Conservation (phyloP, 768 basidiomycete genomes). For the Kwoniella mangroviensis region DNA sequence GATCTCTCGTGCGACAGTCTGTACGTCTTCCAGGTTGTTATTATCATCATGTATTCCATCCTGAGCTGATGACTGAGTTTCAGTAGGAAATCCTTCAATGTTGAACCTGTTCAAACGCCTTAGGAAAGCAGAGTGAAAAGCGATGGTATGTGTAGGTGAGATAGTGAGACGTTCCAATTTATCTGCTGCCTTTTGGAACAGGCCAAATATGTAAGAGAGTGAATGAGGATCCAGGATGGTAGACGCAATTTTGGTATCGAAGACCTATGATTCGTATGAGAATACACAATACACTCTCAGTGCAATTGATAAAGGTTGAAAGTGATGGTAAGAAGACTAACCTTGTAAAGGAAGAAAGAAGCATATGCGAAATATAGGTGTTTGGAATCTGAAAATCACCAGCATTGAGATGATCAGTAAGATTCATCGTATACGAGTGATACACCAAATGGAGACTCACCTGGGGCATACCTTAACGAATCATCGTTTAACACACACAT, state of each 20-base stretch:
- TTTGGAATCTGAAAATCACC: conserved; percentile 10
- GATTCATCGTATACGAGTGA: neutral
- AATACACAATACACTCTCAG: neutral
- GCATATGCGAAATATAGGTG: conserved; percentile 23
- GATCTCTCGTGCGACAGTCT: neutral
- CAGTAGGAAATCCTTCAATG: too few relatives aligned
- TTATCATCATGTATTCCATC: too few relatives aligned
- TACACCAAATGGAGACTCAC: neutral
- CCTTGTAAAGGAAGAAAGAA: conserved; percentile 23
- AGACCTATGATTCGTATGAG: conserved; percentile 6
- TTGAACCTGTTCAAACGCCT: neutral
- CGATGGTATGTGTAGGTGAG: conserved; percentile 12
- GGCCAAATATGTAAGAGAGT: conserved; percentile 13
- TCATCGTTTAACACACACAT: conserved; percentile 18
- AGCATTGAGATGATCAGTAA: neutral
- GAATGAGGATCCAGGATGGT: conserved; percentile 20
- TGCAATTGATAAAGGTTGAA: neutral
- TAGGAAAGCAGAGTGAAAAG: conserved; percentile 18
- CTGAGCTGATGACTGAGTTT: too few relatives aligned
- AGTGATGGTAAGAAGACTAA: neutral
- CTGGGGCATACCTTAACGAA: conserved; percentile 10
- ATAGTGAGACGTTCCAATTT: conserved; percentile 11
- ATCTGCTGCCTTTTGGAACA: conserved; percentile 11
- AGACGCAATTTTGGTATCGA: conserved; percentile 17
- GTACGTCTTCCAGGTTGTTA: too few relatives aligned